These are phyloP conservation scores for Ulota crispa DNA, from an alignment of 225 moss, liverwort and hornwort species.

Conservation along the genomic window DNA sequence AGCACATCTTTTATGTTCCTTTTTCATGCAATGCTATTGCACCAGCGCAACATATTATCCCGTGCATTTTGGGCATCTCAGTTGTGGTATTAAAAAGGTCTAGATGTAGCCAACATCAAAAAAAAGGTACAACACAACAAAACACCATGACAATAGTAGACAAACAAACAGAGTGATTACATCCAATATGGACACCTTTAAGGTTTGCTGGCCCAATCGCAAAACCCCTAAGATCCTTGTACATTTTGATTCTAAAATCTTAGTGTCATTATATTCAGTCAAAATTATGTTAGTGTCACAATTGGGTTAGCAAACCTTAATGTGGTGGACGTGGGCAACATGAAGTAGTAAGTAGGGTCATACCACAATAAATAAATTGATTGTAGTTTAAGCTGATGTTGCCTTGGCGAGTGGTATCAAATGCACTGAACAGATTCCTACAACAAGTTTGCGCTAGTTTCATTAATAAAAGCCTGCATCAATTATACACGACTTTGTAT, in stretches of 20 bases:
- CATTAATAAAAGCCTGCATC: constrained; percentile 1
- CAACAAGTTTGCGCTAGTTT: neutral
- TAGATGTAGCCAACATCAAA: neutral
- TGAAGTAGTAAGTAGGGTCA: constrained; percentile 1
- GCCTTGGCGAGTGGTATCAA: constrained; percentile 69
- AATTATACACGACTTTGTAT: neutral
- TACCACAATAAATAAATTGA: constrained; percentile 89
- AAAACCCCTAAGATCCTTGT: too few species aligned
- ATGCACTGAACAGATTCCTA: constrained; percentile 91
- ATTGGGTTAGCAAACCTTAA: too few species aligned
- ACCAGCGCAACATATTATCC: neutral
- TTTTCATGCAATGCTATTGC: neutral
- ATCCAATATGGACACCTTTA: too few species aligned
- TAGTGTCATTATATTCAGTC: too few species aligned
- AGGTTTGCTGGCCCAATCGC: too few species aligned
- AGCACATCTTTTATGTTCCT: neutral
- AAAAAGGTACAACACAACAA: neutral
- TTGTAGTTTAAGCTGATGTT: constrained; percentile 84
- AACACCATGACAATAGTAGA: neutral
- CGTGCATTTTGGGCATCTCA: neutral
- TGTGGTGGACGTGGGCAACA: neutral
- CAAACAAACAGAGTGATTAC: neutral
- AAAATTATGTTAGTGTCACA: too few species aligned
- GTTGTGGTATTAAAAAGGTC: neutral
- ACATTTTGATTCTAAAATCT: too few species aligned